These are phyloP conservation scores for Apiospora malaysiana DNA, from an alignment of 2,329 filamentous ascomycete genomes.

Conservation along the genomic window DNA sequence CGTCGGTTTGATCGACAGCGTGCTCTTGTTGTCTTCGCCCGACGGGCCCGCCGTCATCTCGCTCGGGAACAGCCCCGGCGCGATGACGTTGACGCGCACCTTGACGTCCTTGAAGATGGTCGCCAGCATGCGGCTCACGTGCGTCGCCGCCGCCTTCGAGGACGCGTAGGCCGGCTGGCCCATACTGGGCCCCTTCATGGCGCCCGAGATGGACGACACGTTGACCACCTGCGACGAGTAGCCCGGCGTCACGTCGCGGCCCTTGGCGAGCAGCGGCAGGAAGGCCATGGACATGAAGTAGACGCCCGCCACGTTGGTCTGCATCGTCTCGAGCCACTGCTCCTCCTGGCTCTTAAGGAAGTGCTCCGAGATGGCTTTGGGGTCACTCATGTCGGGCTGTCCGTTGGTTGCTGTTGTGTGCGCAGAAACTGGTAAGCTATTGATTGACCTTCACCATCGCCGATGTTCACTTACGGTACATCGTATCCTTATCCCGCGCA, in stretches of 20 bases:
- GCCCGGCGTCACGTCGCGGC: slow-evolving; percentile 49
- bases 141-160: slow-evolving; percentile 54
- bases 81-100: slow-evolving; percentile 63
- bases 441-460: too few relatives aligned
- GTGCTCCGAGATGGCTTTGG: slow-evolving; percentile 55
- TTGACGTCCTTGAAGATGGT: slow-evolving; percentile 53
- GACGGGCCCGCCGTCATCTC: slow-evolving; percentile 55
- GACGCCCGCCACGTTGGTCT: slow-evolving; percentile 54
- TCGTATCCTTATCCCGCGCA: slow-evolving; percentile 57
- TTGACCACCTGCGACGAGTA: slow-evolving; percentile 58
- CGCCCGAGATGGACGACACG: slow-evolving; percentile 55
- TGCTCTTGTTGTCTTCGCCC: slow-evolving; percentile 52
- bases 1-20: slow-evolving; percentile 45
- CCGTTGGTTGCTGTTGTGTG: slow-evolving; percentile 36
- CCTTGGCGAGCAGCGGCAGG: slow-evolving; percentile 51
- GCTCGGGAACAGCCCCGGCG: slow-evolving; percentile 51
- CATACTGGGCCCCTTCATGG: slow-evolving; percentile 55
- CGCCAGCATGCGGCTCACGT: slow-evolving; percentile 51
- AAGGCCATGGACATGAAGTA: slow-evolving; percentile 60
- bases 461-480: slow-evolving; percentile 43
- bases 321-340: slow-evolving; percentile 55
- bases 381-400: slow-evolving; percentile 52
- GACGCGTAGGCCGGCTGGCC: slow-evolving; percentile 59
- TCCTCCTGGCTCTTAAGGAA: slow-evolving; percentile 53
- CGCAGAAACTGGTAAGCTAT: slow-evolving; percentile 48